Evolutionary conservation across 352 stramenopile genomes (phyloP), one percentile per base, ranked within the genome.

Genomic region (Phytophthora sp.): DNA sequence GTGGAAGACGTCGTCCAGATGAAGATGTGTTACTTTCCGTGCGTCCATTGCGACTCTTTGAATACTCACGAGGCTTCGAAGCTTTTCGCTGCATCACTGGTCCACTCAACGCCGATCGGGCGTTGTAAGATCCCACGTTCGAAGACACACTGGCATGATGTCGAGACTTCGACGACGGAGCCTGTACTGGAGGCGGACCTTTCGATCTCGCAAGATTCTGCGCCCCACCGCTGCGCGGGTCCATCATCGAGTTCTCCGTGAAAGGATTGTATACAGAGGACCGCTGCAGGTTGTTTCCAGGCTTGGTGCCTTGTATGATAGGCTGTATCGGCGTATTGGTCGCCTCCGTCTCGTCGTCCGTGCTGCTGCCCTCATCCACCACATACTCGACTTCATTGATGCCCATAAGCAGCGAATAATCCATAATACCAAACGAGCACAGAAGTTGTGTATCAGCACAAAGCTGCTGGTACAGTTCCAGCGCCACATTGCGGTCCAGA

Each of bases 351-450:
- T 82, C 54, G 20, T 86, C 70, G 15, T 76, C 69, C 9, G 86
- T 83, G 11, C 70, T 72, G 2, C 56, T 82, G 11, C 66, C 68
- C 64, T 93, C 86, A 44, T 96, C 88, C 15, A 96, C 88, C 3
- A 91, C 77, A 55, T 94, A 96, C 64, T 95, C 86, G 31, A 95
- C 83, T 69, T 96, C 87, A 67, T 94, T 90, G 45, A 97, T 83
- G 2, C 89, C 90, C 81, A 97, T 92, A 18, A 97, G 81, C 29
- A 97, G 63, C 24, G 86, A 96, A 65, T 97, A 97, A 64, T 97
- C 91, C 91, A 97, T 97, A 60, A 97, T 97, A 18, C 90, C 88
- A 69, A 95, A 94, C 30, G 81, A 88, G 51, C 87, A 93, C 5
- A 97, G 69, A 24, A 96, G n/a, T 27, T 94, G 76, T 23, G 73